Percentiles rank a stretch among this genome's conserved stretches.
phyloP scores from a whole-genome alignment of 345 rosid genomes.

The Populus deltoides region DNA sequence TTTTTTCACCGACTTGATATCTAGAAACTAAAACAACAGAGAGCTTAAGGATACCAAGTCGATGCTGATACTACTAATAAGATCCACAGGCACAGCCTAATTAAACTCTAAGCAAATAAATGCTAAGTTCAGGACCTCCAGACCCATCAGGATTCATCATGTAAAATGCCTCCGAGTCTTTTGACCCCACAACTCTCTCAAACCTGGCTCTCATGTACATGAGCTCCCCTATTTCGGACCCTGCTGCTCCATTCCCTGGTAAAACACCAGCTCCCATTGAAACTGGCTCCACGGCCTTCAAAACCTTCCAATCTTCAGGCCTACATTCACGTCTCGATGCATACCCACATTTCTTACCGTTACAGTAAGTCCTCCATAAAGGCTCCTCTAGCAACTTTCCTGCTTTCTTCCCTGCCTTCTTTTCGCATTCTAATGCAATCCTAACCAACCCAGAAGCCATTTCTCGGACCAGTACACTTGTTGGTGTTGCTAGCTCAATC shows the following conservation, averaged over 20 bases:
- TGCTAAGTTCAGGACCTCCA: constrained; percentile 92
- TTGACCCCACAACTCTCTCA: constrained; percentile 87
- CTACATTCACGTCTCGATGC: constrained; percentile 69
- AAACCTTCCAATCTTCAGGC: constrained; percentile 56
- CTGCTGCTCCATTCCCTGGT: constrained; percentile 44
- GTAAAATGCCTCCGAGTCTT: constrained; percentile 88
- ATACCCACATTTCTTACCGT: constrained; percentile 82
- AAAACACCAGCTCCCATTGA: constrained; percentile 97
- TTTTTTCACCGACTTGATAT: too few relatives aligned
- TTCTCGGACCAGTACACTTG: constrained; percentile 72
- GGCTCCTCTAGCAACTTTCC: constrained; percentile 60
- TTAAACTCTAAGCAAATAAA: constrained; percentile 71
- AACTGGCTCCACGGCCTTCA: constrained; percentile 73
- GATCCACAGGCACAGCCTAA: too few relatives aligned
- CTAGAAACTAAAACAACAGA: background rate
- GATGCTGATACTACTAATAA: background rate
- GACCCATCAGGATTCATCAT: constrained; percentile 86
- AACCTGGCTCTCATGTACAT: constrained; percentile 97
- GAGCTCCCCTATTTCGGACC: constrained; percentile 70
- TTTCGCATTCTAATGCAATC: constrained; percentile 78
- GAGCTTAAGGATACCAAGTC: too few relatives aligned
- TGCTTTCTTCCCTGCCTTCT: constrained; percentile 41
- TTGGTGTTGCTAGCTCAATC: constrained; percentile 77
- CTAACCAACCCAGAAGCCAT: constrained; percentile 94
- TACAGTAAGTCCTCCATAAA: constrained; percentile 79